phyloP scores from a whole-genome alignment of 805 yeast genomes.

The Lipomyces lipofer region DNA sequence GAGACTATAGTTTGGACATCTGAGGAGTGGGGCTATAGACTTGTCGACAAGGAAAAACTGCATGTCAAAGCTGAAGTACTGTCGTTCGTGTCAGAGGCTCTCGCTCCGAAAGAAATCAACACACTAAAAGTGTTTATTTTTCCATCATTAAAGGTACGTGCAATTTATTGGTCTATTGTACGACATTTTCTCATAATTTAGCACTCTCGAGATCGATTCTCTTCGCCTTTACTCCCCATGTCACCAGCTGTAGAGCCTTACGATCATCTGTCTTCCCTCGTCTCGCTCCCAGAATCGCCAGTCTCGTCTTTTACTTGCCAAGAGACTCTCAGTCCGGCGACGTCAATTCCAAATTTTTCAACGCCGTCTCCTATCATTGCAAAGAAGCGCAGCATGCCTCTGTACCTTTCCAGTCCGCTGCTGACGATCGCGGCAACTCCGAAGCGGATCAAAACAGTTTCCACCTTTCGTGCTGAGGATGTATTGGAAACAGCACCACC shows the following conservation, averaged over 20 bases:
- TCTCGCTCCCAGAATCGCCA: background rate
- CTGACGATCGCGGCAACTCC: background rate
- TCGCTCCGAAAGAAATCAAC: background rate
- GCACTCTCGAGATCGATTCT: background rate
- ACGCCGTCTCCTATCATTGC: background rate
- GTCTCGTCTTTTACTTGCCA: background rate
- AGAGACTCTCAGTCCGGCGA: background rate
- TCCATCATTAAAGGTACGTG: background rate
- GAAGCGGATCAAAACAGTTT: background rate
- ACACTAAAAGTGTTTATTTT: background rate
- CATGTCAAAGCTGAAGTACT: background rate
- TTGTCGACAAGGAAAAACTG: background rate
- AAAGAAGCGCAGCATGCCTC: slow-evolving; percentile 1
- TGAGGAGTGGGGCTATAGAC: background rate
- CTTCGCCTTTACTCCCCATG: background rate
- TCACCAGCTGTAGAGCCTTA: background rate
- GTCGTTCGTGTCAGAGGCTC: background rate
- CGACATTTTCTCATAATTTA: background rate
- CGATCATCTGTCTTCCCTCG: background rate
- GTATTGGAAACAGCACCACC: slow-evolving; percentile 5
- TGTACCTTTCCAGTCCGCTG: slow-evolving; percentile 16
- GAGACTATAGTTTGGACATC: background rate
- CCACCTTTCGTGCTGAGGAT: background rate
- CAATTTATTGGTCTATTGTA: background rate
- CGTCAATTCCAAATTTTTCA: background rate